Evolutionary conservation across 495 filamentous ascomycete genomes (phyloP), one percentile per base, ranked within the genome.

Genomic region (Glarea lozoyensis): DNA sequence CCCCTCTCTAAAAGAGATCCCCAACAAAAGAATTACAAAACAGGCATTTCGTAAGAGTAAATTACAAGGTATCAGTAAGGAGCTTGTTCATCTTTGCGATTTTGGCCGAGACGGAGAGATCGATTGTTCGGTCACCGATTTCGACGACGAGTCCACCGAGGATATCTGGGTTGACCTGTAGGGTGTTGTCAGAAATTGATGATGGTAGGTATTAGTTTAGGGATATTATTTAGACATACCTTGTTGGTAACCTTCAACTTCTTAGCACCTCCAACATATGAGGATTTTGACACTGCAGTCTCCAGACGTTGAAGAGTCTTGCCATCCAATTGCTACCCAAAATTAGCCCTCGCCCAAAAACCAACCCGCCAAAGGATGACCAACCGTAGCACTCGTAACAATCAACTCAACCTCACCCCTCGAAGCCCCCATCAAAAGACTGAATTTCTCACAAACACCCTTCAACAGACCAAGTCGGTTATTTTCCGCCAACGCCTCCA

Each of bases 1-100:
- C n/a, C n/a, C n/a, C n/a, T n/a, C n/a, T n/a, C n/a, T n/a, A n/a
- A n/a, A n/a, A n/a, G n/a, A n/a, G n/a, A n/a, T n/a, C n/a, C n/a
- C n/a, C n/a, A n/a, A n/a, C n/a, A n/a, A n/a, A n/a, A n/a, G n/a
- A n/a, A n/a, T n/a, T n/a, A n/a, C n/a, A n/a, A n/a, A n/a, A n/a
- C n/a, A n/a, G n/a, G n/a, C n/a, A n/a, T n/a, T n/a, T n/a, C n/a
- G n/a, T n/a, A n/a, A n/a, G n/a, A 19, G 18, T 37, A 42, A 42
- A 88, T 88, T 88, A 98, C 81, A 97, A 69, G 62, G 84, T 76
- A 70, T 98, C 93, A 49, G 76, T 87, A 57, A 98, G 82, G 60
- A 94, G 82, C 81, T 98, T 98, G 84, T 97, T 98, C 80, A 97
- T 83, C 77, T 88, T 93, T 64, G 84, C 73, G 67, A 98, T 84